Conservation (phyloP, 2,329 filamentous ascomycete genomes). For the Penicillium sp. region DNA sequence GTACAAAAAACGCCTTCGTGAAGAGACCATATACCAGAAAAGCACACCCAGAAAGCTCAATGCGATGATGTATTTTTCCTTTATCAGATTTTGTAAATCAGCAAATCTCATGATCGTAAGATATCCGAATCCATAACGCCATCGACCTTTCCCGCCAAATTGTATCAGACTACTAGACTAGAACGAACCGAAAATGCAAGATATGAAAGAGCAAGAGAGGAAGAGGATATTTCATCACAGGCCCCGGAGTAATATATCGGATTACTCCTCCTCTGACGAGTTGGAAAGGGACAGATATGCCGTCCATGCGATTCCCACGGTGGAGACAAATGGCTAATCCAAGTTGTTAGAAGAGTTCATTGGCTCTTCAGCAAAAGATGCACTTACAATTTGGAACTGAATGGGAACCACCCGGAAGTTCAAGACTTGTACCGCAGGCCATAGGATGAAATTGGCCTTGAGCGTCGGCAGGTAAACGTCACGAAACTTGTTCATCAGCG, state of each 20-base stretch:
- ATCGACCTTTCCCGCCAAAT: neutral
- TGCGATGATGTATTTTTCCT: neutral
- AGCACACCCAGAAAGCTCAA: neutral
- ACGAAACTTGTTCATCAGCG: constrained; percentile 76
- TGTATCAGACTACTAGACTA: neutral
- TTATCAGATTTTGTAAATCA: neutral
- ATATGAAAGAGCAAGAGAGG: neutral
- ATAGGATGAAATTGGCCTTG: constrained; percentile 92
- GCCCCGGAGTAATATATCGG: neutral
- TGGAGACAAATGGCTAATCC: constrained; percentile 84
- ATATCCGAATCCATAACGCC: constrained; percentile 3
- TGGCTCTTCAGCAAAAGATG: neutral
- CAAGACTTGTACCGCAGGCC: constrained; percentile 92
- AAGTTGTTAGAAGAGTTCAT: constrained; percentile 1
- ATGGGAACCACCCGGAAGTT: constrained; percentile 96
- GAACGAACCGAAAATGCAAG: neutral
- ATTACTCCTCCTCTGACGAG: constrained; percentile 66
- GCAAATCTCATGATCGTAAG: neutral
- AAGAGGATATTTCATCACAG: neutral
- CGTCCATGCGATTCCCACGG: constrained; percentile 94
- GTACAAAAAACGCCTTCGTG: neutral
- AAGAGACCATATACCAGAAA: neutral
- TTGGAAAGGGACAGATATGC: constrained; percentile 93
- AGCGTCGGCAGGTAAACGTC: constrained; percentile 92
- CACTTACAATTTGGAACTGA: constrained; percentile 88